Evolutionary conservation across 2,329 filamentous ascomycete genomes (phyloP), one percentile per base, ranked within the genome.

Genomic region (Onygenales sp.): DNA sequence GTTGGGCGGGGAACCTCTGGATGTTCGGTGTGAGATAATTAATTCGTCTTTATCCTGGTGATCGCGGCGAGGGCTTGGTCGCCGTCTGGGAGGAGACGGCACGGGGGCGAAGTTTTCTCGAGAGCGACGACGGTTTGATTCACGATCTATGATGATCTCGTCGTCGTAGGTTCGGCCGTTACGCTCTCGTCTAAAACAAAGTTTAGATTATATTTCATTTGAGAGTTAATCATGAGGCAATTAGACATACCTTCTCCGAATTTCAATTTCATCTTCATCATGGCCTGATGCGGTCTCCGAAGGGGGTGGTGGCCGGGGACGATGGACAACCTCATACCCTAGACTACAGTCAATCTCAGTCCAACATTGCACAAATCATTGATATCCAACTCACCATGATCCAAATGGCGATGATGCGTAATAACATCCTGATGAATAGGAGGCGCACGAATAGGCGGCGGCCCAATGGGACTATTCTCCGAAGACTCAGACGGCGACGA

Each of bases 401-500:
- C 87, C 61, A 94, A 86, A 64, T 92, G 87, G 54, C 85, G 81
- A 66, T 93, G 92, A 70, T 93, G 88, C 0, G 89, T 94, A 59
- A 94, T 91, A 55, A 95, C 84, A 66, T 95, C 88, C 64, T 92
- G 83, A 69, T 92, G 87, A 61, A 95, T 89, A 0, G 85, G 86
- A 36, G 89, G 89, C 17, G 85, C 84, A 43, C 83, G 80, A 62
- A 93, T 84, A 44, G 86, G 78, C 58, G 79, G 78, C 33, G 82
- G 83, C 44, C 79, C 77, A 7, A 73, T 71, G 47, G 72, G 68
- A 48, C 81, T 80, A 17, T 80, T 78, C 3, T 78, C 75, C 17
- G 77, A 67, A 13, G 74, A 75, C 9, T 77, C 77, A 6, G 53
- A 73, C 69, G 68, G 71, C n/a, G 74, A 72, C 3, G 74, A 57